Conservation (phyloP, 2,329 filamentous ascomycete species). For the Stemphylium lycopersici region DNA sequence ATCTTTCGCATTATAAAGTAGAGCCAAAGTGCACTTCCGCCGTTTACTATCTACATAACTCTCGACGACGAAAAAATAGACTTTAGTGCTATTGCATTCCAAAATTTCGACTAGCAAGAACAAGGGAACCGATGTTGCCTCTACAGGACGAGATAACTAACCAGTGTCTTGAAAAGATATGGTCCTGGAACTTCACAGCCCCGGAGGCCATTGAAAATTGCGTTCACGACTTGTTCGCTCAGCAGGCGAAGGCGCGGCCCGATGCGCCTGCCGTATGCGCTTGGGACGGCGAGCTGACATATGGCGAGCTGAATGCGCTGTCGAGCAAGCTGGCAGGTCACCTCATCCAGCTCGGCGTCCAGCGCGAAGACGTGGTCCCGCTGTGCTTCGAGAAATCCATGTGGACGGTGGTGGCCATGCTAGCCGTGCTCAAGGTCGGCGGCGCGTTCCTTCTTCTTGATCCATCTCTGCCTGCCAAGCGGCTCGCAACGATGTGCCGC, state of each 20-base stretch:
- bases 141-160: not conserved
- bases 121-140: not conserved
- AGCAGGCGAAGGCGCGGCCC: not conserved
- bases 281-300: conserved; percentile 22
- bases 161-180: not conserved
- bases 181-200: conserved; percentile 2
- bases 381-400: conserved; percentile 24
- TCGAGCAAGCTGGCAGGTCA: conserved; percentile 14
- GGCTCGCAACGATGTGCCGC: not conserved
- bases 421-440: conserved; percentile 52
- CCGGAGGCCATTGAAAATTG: not conserved
- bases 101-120: not conserved
- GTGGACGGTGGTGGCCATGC: conserved; percentile 42
- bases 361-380: conserved; percentile 12
- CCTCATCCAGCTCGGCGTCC: conserved; percentile 13
- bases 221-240: not conserved
- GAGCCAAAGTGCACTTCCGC: not conserved
- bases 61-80: conserved; percentile 10
- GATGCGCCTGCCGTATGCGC: conserved; percentile 16
- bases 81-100: not conserved
- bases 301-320: conserved; percentile 15
- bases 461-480: conserved; percentile 9
- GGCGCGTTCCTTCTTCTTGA: conserved; percentile 44
- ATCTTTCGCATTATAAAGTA: not conserved
- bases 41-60: conserved; percentile 5